Evolutionary conservation across 225 moss, liverwort and hornwort genomes (phyloP).

Genomic region (Takakia lepidozioides): DNA sequence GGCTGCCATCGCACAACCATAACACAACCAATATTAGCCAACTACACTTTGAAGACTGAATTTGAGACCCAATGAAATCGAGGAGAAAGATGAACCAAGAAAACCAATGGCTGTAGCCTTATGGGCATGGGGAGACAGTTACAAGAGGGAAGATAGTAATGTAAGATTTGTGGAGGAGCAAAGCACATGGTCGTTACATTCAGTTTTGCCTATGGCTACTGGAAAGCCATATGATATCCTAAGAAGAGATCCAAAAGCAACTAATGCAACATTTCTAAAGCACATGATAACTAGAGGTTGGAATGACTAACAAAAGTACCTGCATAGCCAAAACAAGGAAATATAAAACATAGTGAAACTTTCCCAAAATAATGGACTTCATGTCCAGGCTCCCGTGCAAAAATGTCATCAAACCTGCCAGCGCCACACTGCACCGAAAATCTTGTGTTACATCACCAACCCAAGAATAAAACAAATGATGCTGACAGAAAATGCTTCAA

Average conservation of each 20-base stretch:
- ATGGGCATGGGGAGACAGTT: no score
- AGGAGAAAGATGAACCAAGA: no score
- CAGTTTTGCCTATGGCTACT: not conserved
- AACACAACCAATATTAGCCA: no score
- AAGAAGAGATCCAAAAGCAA: no score
- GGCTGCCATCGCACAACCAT: conserved; percentile 57
- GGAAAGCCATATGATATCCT: not conserved
- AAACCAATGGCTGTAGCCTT: no score
- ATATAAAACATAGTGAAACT: conserved; percentile 96
- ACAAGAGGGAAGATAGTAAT: no score
- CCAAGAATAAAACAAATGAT: not conserved
- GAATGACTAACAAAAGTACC: conserved; percentile 24
- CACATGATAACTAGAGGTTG: not conserved
- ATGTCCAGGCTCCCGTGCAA: conserved; percentile 93
- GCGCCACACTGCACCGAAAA: conserved; percentile 62
- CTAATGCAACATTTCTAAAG: no score
- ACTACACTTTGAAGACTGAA: no score
- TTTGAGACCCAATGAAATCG: no score
- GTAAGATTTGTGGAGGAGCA: no score
- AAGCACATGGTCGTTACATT: conserved; percentile 1
- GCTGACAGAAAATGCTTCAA: no score
- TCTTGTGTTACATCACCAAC: no score
- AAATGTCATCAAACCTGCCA: conserved; percentile 95
- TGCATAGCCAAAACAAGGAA: conserved; percentile 97
- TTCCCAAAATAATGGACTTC: conserved; percentile 87